A percentile compares a stretch with the other conserved stretches of the same genome.
Conservation (phyloP, 2,329 filamentous ascomycete species). For the Diaporthe caulivora region DNA sequence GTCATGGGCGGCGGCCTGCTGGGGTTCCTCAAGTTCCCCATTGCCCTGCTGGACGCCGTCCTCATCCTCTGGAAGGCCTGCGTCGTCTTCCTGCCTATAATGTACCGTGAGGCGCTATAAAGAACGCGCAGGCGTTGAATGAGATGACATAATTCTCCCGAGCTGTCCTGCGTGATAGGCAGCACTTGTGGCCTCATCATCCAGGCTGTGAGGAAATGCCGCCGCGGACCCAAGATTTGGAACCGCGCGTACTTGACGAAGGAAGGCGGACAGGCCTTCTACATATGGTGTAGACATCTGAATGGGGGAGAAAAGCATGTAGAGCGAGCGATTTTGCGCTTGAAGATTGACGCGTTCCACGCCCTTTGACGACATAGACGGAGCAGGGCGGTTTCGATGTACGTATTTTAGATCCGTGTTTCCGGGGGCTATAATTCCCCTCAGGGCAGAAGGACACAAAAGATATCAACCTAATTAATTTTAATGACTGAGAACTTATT, state of each 20-base stretch:
- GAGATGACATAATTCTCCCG: background rate
- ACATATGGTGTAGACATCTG: background rate
- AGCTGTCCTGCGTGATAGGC: background rate
- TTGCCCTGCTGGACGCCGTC: constrained; percentile 74
- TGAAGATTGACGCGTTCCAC: background rate
- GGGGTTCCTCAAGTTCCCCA: constrained; percentile 70
- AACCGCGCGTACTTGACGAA: background rate
- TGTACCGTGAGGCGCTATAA: constrained; percentile 73
- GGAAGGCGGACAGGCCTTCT: background rate
- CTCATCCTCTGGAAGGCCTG: constrained; percentile 85
- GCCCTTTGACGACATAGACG: background rate
- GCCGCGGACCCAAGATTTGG: background rate
- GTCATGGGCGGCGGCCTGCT: constrained; percentile 61
- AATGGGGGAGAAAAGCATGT: background rate
- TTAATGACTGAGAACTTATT: background rate
- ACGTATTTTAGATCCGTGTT: constrained; percentile 13
- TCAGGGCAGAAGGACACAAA: background rate
- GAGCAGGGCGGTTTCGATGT: constrained; percentile 1
- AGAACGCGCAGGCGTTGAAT: too few species aligned
- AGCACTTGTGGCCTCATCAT: too few species aligned
- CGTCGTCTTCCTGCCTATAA: constrained; percentile 84
- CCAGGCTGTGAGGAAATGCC: background rate
- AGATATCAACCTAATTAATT: constrained; percentile 20
- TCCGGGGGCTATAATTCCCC: background rate
- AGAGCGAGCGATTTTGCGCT: background rate